Percentiles rank a stretch among this genome's conserved stretches.
These are phyloP conservation scores for Tolypocladium pustulatum DNA, from an alignment of 2,329 filamentous ascomycete genomes.

Conservation along the genomic window DNA sequence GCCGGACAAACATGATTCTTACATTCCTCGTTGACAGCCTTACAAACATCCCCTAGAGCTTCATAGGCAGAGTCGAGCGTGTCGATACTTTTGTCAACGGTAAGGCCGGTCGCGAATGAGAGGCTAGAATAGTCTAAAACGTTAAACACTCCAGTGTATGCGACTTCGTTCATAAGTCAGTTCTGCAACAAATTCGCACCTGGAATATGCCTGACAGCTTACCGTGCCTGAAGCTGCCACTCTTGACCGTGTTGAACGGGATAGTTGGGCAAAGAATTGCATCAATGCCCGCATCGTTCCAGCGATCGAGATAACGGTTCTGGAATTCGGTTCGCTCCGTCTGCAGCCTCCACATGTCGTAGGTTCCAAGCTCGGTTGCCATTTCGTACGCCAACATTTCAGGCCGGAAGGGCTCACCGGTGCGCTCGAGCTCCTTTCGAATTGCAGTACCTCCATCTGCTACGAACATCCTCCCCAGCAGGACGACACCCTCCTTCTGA, in stretches of 20 bases:
- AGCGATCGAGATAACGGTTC: conserved; percentile 34
- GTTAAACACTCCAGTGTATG: conserved; percentile 39
- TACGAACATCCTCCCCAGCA: conserved; percentile 35
- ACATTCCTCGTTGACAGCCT: conserved; percentile 30
- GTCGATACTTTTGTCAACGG: conserved; percentile 29
- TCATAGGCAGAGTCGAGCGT: conserved; percentile 15
- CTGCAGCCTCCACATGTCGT: conserved; percentile 38
- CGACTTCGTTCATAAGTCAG: conserved; percentile 22
- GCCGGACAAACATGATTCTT: conserved; percentile 11
- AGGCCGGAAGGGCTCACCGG: conserved; percentile 30
- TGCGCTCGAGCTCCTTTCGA: conserved; percentile 23
- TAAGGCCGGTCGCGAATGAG: conserved; percentile 33
- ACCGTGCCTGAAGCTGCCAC: conserved; percentile 33
- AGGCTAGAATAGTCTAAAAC: conserved; percentile 36
- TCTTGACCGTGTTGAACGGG: conserved; percentile 31
- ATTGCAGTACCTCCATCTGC: conserved; percentile 36
- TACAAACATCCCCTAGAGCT: conserved; percentile 26
- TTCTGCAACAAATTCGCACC: no score
- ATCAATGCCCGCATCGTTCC: conserved; percentile 41
- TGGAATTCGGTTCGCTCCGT: conserved; percentile 33
- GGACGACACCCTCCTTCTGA: conserved; percentile 23
- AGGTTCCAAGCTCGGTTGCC: conserved; percentile 27
- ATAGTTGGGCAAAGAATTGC: conserved; percentile 50
- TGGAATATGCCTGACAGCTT: conserved; percentile 5
- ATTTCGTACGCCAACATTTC: conserved; percentile 23